Base-by-base conservation (phyloP, 768 basidiomycete species). In the Naganishia vaughanmartiniae region DNA sequence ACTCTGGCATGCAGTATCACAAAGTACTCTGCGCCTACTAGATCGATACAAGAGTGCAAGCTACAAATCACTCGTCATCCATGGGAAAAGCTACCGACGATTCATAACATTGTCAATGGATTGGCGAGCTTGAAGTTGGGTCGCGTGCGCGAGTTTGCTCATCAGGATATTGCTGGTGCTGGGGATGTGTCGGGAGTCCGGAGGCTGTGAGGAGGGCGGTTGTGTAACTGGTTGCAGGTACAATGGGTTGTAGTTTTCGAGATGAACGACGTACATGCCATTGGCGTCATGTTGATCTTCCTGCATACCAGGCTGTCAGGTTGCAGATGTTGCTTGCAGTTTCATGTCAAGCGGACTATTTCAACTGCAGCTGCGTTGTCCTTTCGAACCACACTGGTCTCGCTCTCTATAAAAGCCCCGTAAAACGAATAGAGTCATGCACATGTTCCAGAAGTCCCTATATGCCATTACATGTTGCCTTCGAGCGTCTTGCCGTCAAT, bases 31-130 rank as follows among this genome's bases (percentile, higher is more conserved):
- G 33, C 70, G 48, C 65, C 60, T 51, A 54, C 51, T 9, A 63
- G 28, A 15, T 34, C 70, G 9, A 36, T 66, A 12, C 34, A 54
- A 19, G 42, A 53, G 12, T n/a, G 24, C 36, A 54, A 34, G 19
- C 10, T 65, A 21, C 45, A 28, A 24, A 48, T 70, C 7, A 66
- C 48, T 12, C 14, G 19, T 30, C 26, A 54, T 17, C 9, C 70
- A 17, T 70, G 28, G 30, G 60, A 70, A 24, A 24, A 66, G 30
- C 63, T 70, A 1, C 70, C 70, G 12, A 65, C 70, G 12, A 28
- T 70, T 24, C 65, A 54, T 34, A 65, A 65, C 30, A 46, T 70
- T 46, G 70, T 70, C 28, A 53, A 70, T 14, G 70, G 70, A n/a
- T 48, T 70, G n/a, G 69, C 69, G 21, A 24, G 33, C 48, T 51